A percentile compares a stretch with the other conserved stretches of the same genome.
Conservation (phyloP, 441 rosid genomes). For the Syzygium malaccense region DNA sequence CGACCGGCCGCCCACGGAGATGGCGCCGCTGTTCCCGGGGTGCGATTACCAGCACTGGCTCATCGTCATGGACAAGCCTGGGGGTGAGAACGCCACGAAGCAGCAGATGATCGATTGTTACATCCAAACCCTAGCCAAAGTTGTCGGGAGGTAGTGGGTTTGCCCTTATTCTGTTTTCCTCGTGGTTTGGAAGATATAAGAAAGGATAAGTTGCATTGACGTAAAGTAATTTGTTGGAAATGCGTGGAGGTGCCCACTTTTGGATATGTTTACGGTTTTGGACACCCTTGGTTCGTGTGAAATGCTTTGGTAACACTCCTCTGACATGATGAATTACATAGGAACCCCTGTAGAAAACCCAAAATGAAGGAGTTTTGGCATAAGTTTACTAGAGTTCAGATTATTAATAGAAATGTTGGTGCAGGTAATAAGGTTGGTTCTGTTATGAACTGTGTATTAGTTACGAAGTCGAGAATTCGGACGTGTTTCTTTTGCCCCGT, state of each 20-base stretch:
- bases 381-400: neutral
- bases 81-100: slow-evolving; percentile 78
- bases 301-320: neutral
- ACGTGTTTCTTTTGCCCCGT: neutral
- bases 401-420: neutral
- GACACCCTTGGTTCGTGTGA: neutral
- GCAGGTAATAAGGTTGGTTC: neutral
- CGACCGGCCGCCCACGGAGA: slow-evolving; percentile 93
- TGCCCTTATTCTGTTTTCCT: neutral
- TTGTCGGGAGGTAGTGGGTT: slow-evolving; percentile 58
- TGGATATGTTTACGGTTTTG: neutral
- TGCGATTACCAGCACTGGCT: slow-evolving; percentile 98
- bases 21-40: slow-evolving; percentile 95
- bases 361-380: neutral
- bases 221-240: neutral
- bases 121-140: slow-evolving; percentile 66
- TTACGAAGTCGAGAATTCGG: neutral
- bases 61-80: slow-evolving; percentile 92
- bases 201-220: neutral
- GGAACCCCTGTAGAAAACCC: neutral
- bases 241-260: neutral
- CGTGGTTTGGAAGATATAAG: neutral
- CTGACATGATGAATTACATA: neutral
- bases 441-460: neutral
- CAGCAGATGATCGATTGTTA: slow-evolving; percentile 96